Evolutionary conservation across 2,329 filamentous ascomycete species (phyloP), one percentile per base, ranked within the genome.

Genomic region (Botrytis medusae): DNA sequence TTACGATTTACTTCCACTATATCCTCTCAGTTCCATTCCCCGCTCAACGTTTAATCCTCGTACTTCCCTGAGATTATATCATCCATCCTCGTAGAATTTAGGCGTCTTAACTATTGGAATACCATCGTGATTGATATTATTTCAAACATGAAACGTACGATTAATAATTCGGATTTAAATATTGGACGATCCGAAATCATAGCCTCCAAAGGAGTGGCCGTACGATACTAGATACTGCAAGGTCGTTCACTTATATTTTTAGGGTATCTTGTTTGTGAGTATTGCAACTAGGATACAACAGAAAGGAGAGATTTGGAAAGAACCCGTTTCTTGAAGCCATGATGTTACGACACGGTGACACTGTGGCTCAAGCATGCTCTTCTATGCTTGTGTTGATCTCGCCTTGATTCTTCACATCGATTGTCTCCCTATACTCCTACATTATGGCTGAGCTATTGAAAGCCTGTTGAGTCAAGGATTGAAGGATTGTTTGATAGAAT

Each of bases 1-100:
- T 18, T 14, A 57, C n/a, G 29, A 18, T 29, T 2, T 57, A 4
- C 14, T 18, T 14, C n/a, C 42, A 29, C n/a, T 18, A 14, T 2
- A 8, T 29, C 2, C n/a, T 29, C 14, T 1, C n/a, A 4, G n/a
- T 57, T 10, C 12, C 51, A 18, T 29, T 32, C n/a, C 14, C 18
- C 7, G n/a, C 16, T 7, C 7, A 6, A 57, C n/a, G 29, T 57
- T 4, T 25, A 8, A 32, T 57, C n/a, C n/a, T 18, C n/a, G 14
- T 57, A 25, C 18, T 57, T 57, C 12, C 12, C 14, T 4, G 7
- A 29, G n/a, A 57, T 7, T 57, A 1, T 9, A 29, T 29, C 29
- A 32, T 29, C 0, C n/a, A 18, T 16, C 7, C 14, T 57, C 1
- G 14, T 57, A 0, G 2, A 2, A 9, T 9, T 18, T 18, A 2